Evolutionary conservation across 176 grass and related monocot genomes (phyloP), one percentile per base, ranked within the genome.

Genomic region (Phragmites australis): DNA sequence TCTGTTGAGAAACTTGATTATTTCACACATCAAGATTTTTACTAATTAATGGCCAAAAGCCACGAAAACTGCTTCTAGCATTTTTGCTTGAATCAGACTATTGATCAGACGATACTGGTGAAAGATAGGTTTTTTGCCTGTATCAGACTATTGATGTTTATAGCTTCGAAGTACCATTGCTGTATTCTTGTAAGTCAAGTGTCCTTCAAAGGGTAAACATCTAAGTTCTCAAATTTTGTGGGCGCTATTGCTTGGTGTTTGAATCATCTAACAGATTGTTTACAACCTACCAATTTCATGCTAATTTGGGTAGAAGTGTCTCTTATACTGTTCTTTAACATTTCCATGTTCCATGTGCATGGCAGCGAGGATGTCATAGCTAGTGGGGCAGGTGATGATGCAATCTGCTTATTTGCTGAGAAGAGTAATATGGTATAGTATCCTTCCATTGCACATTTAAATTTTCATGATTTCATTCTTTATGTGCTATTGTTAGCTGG

Each of bases 331-430:
- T 77, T 57, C 79, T 44, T 70, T 87, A 75, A 78, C 19, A 43
- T 75, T 82, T 84, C 32, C 47, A 44, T 82, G 18, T 82, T 65
- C 21, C 41, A 81, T 86, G 7, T 81, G 22, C 62, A 72, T 91
- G 41, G 45, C 88, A 99, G 96, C 17, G 86, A 88, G 51, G 92
- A 88, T 88, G 29, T 99, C 65, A 90, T 99, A 79, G 92, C 90
- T 65, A 99, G 92, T 64, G 92, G 86, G 65, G 96, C 88, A 43
- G 75, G 85, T 29, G 92, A 99, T 80, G 92, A 99, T 88, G 75
- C 88, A 56, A 89, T 99, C 44, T 93, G 90, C 70, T 49, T 99
- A 82, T 93, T 93, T 77, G 11, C 76, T 53, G 96, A 91, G 61
- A 88, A 91, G 64, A 83, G 69, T 47, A 86, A 25, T 32, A 78